A percentile compares a stretch with the other conserved stretches of the same genome.
Evolutionary conservation across 2,329 filamentous ascomycete species (phyloP).

Genomic region (Thielaviopsis euricoi): DNA sequence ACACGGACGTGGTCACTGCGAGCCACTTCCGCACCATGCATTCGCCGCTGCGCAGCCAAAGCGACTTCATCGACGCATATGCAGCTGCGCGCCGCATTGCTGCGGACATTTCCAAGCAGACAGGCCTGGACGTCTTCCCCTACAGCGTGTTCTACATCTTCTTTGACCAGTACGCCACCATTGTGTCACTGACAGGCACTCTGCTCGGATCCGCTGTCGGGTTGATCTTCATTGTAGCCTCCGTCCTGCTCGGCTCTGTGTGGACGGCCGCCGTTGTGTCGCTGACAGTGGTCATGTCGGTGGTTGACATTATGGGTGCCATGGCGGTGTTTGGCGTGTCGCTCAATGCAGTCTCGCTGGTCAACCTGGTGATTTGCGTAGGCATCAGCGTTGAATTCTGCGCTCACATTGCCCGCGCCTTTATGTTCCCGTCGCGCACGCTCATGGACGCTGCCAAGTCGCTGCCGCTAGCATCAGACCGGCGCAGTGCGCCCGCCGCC

Average conservation of each 20-base stretch:
- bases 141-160: conserved; percentile 98
- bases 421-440: conserved; percentile 74
- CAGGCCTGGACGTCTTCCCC: conserved; percentile 73
- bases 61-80: conserved; percentile 87
- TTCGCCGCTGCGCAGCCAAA: conserved; percentile 69
- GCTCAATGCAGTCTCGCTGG: conserved; percentile 84
- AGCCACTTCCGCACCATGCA: conserved; percentile 89
- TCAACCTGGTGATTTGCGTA: conserved; percentile 93
- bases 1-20: conserved; percentile 52
- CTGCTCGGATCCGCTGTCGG: conserved; percentile 70
- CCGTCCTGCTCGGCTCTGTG: conserved; percentile 67
- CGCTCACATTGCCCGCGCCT: conserved; percentile 87
- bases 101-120: conserved; percentile 51
- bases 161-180: conserved; percentile 89
- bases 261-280: conserved; percentile 71
- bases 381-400: conserved; percentile 96
- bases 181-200: conserved; percentile 61
- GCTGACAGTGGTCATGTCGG: conserved; percentile 77
- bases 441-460: conserved; percentile 46
- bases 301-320: conserved; percentile 83
- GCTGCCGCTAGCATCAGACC: conserved; percentile 16
- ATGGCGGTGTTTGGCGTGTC: conserved; percentile 85
- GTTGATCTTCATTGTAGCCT: conserved; percentile 70
- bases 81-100: conserved; percentile 78
- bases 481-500: conserved; percentile 60